Percentiles rank a stretch among this genome's conserved stretches.
Conservation (phyloP, 345 rosid species). For the Moricandia arvensis region DNA sequence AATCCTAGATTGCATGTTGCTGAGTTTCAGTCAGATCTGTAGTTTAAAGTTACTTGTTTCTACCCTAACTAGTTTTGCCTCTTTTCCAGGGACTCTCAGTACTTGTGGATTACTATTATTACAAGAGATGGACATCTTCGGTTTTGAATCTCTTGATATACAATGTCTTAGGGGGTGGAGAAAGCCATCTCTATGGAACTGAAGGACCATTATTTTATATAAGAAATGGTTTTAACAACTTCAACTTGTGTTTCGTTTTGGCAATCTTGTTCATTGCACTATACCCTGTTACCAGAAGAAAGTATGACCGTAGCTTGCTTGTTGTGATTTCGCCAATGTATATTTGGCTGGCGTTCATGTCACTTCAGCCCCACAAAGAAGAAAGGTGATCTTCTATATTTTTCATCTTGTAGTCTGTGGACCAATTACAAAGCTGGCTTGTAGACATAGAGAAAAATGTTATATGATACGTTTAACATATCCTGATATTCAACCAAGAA, state of each 20-base stretch:
- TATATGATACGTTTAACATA: no score
- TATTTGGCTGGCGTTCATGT: conserved; percentile 93
- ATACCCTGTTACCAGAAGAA: conserved; percentile 69
- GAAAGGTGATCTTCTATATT: conserved; percentile 60
- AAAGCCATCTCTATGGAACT: conserved; percentile 94
- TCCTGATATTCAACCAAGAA: background rate
- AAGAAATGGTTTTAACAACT: conserved; percentile 93
- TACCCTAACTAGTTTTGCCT: conserved; percentile 7
- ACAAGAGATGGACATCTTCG: conserved; percentile 85
- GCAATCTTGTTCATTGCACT: conserved; percentile 71
- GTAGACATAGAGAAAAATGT: conserved; percentile 8
- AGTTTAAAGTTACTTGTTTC: background rate
- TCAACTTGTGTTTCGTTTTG: conserved; percentile 83
- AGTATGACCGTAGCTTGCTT: conserved; percentile 64
- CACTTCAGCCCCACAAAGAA: conserved; percentile 97
- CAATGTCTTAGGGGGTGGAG: conserved; percentile 95
- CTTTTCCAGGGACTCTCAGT: conserved; percentile 64
- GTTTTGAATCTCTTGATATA: conserved; percentile 77
- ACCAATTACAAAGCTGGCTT: background rate
- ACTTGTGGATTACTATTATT: conserved; percentile 66
- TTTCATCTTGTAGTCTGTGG: conserved; percentile 12
- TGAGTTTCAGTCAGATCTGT: background rate
- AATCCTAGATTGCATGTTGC: background rate
- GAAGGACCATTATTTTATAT: conserved; percentile 76
- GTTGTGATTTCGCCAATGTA: conserved; percentile 82